Percentiles rank a stretch among this genome's conserved stretches.
phyloP scores from a whole-genome alignment of 345 rosid genomes.

The Gossypium anomalum region DNA sequence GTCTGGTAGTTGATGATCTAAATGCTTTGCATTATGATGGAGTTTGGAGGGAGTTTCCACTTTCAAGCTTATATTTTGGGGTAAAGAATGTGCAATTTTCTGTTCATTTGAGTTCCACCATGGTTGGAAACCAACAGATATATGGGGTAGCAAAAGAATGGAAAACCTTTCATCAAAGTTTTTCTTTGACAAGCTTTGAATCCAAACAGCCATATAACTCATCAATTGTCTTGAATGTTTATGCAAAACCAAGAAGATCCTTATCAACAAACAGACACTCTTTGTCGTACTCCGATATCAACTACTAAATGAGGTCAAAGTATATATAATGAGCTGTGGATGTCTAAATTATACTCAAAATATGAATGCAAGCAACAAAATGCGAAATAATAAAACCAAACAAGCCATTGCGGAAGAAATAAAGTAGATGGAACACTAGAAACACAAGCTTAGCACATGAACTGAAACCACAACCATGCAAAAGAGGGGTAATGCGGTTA shows the following conservation, averaged over 20 bases:
- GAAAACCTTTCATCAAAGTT: slow-evolving; percentile 26
- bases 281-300: not conserved
- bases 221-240: slow-evolving; percentile 1
- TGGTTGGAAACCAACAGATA: slow-evolving; percentile 34
- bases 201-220: slow-evolving; percentile 20
- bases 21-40: slow-evolving; percentile 33
- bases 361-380: not conserved
- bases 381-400: not conserved
- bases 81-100: slow-evolving; percentile 17
- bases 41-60: slow-evolving; percentile 39
- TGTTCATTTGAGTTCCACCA: slow-evolving; percentile 39
- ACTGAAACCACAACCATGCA: not conserved
- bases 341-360: not conserved
- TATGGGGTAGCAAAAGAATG: slow-evolving; percentile 24
- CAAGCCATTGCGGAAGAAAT: not conserved
- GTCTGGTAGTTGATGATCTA: slow-evolving; percentile 44
- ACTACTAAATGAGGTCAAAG: not conserved
- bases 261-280: not conserved
- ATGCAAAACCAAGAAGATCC: slow-evolving; percentile 13
- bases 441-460: not conserved
- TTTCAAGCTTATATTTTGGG: slow-evolving; percentile 45
- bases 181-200: slow-evolving; percentile 41
- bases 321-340: not conserved
- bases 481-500: not conserved
- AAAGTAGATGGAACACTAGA: not conserved